Base-by-base conservation (phyloP, 2,329 filamentous ascomycete genomes). In the Pseudogymnoascus sp. region DNA sequence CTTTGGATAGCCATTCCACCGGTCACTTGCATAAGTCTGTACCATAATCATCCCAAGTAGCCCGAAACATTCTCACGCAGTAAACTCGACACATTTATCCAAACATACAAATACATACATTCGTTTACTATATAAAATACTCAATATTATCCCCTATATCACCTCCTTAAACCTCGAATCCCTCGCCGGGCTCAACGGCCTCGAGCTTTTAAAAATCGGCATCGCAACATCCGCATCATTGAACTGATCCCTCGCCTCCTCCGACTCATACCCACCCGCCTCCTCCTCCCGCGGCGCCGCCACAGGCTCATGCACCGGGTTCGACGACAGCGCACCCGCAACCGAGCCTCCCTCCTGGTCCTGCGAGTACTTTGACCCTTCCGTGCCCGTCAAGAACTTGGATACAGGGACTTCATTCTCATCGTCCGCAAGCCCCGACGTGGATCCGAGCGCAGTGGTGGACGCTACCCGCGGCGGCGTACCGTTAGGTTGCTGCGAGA, bases 101-200 rank as follows among this genome's bases (percentile, higher is more conserved):
- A 25, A 39, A 39, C 7, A 43, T 39, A 43, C 39, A 43, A 43
- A 12, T 43, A 43, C 39, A 43, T 28, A 47, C 20, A 28, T 25
- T 43, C 39, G 25, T 43, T 43, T 25, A 6, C 39, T 43, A 43
- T 25, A 25, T 43, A 33, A 8, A 43, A 43, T 6, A 14, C 14
- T n/a, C 12, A 25, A 22, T 20, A 3, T 53, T 20, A 14, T 11
- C 25, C 3, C 57, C 57, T 58, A 77, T 61, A 86, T 77, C 64
- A 81, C 79, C 72, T 87, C 84, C 57, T 75, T 75, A 65, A 87
- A 87, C 66, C 76, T 80, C 38, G 83, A 84, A 64, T 82, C 81
- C 60, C 83, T 74, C 4, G 73, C 78, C 0, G 82, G 82, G 69
- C 82, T 85, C 64, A 58, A 61, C 65, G 7, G 62, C 68, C 35